phyloP scores from a whole-genome alignment of 129 eudicot species.

The Tagetes erecta region DNA sequence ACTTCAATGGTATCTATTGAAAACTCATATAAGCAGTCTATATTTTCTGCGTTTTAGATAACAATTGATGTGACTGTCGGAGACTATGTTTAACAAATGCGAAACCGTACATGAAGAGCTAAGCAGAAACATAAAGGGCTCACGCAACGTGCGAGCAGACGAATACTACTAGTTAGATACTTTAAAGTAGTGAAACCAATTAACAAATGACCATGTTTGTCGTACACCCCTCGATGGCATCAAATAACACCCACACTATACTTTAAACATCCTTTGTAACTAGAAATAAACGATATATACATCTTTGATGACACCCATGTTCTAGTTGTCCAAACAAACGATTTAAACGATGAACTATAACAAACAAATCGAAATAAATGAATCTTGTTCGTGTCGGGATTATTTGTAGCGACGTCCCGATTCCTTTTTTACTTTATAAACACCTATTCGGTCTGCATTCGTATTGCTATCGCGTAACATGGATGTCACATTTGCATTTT shows the following conservation, averaged over 20 bases:
- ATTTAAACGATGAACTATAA: too few species aligned
- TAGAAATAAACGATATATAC: background rate
- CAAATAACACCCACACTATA: background rate
- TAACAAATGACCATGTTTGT: background rate
- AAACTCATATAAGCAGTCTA: too few species aligned
- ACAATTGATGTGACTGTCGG: too few species aligned
- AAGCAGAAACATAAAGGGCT: too few species aligned
- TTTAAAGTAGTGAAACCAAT: background rate
- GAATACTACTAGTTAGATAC: too few species aligned
- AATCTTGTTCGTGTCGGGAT: background rate
- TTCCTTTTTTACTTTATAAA: background rate
- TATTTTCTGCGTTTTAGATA: too few species aligned
- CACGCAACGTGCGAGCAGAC: too few species aligned
- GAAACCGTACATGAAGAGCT: too few species aligned
- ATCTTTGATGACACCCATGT: conserved; percentile 12
- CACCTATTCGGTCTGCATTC: background rate
- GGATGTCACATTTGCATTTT: conserved; percentile 21
- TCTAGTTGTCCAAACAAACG: background rate
- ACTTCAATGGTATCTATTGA: too few species aligned
- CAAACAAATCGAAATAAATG: background rate
- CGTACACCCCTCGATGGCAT: conserved; percentile 25
- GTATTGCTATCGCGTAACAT: conserved; percentile 13
- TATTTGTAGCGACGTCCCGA: background rate
- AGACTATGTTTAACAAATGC: too few species aligned
- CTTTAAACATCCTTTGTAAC: background rate